Conservation (phyloP, 768 basidiomycete genomes). For the Strobilomyces dryophilus region DNA sequence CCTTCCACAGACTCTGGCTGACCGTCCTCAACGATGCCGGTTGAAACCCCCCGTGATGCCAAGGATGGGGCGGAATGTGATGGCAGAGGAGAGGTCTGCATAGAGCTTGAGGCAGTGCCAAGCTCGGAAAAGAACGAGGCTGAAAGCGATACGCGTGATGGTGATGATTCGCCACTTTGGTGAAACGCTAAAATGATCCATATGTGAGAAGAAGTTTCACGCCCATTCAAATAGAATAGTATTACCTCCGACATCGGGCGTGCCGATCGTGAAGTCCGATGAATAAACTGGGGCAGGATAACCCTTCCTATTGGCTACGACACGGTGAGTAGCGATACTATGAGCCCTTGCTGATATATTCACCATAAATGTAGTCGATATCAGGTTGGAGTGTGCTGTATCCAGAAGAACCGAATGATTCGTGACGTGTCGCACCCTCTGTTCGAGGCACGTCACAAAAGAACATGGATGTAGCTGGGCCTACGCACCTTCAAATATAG, state of each 20-base stretch:
- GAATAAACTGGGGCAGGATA: not conserved
- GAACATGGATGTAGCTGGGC: not conserved
- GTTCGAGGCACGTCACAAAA: not conserved
- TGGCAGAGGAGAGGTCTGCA: not conserved
- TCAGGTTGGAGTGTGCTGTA: not conserved
- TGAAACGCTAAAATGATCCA: not conserved
- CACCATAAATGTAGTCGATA: not conserved
- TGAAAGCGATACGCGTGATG: not conserved
- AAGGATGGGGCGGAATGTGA: too few species aligned
- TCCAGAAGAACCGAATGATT: not conserved
- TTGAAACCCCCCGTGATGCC: not conserved
- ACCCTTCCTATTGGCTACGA: not conserved
- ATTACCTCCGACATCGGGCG: not conserved
- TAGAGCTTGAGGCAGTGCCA: not conserved
- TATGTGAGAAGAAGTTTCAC: not conserved
- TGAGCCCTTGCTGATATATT: not conserved
- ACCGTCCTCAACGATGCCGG: not conserved
- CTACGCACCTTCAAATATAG: not conserved
- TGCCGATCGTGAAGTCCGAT: not conserved
- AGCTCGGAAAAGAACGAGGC: not conserved
- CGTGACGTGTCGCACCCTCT: not conserved
- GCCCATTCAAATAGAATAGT: not conserved
- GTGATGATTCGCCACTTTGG: not conserved
- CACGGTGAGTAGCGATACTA: not conserved
- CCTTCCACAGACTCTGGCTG: not conserved